Evolutionary conservation across 2,329 filamentous ascomycete genomes (phyloP).

Genomic region (Ophiostoma quercus): DNA sequence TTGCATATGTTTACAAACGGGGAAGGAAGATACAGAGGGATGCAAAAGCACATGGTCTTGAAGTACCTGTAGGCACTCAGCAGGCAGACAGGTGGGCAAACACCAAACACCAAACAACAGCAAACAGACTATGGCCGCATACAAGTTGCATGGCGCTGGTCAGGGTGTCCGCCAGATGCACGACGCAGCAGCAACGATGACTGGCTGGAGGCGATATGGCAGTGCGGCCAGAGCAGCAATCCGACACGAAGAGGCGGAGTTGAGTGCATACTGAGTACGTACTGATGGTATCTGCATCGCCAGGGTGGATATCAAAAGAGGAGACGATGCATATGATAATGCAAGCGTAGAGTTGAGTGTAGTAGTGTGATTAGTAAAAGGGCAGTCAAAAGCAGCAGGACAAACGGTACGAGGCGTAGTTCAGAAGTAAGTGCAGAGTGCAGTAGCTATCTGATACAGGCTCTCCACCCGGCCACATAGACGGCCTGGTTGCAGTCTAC

Average conservation of each 20-base stretch:
- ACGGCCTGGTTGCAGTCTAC: no score
- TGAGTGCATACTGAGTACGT: no score
- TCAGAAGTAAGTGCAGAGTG: background rate
- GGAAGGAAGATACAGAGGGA: background rate
- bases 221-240: background rate
- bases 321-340: background rate
- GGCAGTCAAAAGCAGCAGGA: no score
- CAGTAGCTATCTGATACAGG: background rate
- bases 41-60: background rate
- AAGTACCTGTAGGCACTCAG: background rate
- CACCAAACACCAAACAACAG: background rate
- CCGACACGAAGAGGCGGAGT: background rate
- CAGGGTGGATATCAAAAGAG: slow-evolving; percentile 6
- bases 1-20: no score
- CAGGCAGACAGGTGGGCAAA: background rate
- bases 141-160: background rate
- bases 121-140: background rate
- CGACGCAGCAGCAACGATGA: background rate
- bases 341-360: background rate
- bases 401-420: no score
- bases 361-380: no score
- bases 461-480: no score
- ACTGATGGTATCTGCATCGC: background rate
- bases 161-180: slow-evolving; percentile 8
- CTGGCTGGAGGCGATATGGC: background rate